Conservation (phyloP, 345 rosid species). For the Sisymbrium irio region DNA sequence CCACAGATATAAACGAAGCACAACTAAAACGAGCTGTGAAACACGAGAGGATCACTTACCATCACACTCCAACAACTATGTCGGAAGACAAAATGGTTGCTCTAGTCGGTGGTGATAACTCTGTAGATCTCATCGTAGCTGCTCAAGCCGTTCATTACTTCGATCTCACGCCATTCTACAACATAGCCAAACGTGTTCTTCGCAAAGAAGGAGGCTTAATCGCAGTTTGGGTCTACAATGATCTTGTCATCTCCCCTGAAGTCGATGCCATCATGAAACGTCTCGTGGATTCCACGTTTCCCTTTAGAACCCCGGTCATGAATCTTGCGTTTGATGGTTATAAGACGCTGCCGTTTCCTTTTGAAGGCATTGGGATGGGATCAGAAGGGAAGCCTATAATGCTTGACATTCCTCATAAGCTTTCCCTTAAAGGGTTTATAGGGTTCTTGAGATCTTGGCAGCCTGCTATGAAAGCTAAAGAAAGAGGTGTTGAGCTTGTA, state of each 20-base stretch:
- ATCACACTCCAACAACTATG: slow-evolving; percentile 50
- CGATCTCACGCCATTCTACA: slow-evolving; percentile 27
- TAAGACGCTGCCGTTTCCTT: slow-evolving; percentile 31
- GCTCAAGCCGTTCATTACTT: slow-evolving; percentile 39
- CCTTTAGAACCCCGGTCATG: slow-evolving; percentile 28
- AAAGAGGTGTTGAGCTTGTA: slow-evolving; percentile 33
- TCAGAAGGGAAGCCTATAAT: slow-evolving; percentile 31
- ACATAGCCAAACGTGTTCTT: slow-evolving; percentile 36
- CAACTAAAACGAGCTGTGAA: slow-evolving; percentile 46
- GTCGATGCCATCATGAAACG: slow-evolving; percentile 35
- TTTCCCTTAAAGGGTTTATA: slow-evolving; percentile 37
- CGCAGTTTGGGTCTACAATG: slow-evolving; percentile 35
- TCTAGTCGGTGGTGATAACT: slow-evolving; percentile 49
- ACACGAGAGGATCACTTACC: slow-evolving; percentile 47
- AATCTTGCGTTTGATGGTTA: slow-evolving; percentile 34
- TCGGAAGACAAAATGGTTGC: slow-evolving; percentile 48
- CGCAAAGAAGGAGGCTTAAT: slow-evolving; percentile 30
- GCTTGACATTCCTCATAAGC: slow-evolving; percentile 34
- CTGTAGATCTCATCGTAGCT: slow-evolving; percentile 44
- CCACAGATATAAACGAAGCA: slow-evolving; percentile 56
- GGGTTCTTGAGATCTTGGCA: slow-evolving; percentile 37
- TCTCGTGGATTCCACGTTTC: slow-evolving; percentile 30
- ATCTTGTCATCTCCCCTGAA: slow-evolving; percentile 27
- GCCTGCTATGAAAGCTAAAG: slow-evolving; percentile 37
- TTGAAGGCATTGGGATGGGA: slow-evolving; percentile 35